Percentiles rank a stretch among this genome's conserved stretches.
Conservation (phyloP, 2,329 filamentous ascomycete genomes). For the Trichoderma atroviride region DNA sequence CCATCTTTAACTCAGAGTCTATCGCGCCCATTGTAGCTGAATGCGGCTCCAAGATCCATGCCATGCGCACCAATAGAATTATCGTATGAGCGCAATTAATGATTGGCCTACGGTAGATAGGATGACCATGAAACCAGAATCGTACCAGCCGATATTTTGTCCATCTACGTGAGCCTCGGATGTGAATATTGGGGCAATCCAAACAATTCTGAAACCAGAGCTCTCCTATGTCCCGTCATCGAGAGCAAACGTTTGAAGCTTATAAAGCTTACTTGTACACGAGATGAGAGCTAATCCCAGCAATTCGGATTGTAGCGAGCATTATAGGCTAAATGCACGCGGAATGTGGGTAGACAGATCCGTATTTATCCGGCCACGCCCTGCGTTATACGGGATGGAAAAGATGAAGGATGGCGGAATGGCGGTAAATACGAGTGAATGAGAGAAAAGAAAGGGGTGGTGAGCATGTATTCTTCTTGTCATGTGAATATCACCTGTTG, state of each 20-base stretch:
- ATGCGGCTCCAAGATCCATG: not conserved
- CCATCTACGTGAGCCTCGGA: not conserved
- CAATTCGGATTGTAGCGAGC: not conserved
- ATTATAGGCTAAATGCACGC: not conserved
- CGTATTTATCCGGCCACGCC: not conserved
- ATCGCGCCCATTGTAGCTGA: not conserved
- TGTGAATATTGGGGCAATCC: not conserved
- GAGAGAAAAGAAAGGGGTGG: not conserved
- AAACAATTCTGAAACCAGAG: conserved; percentile 8
- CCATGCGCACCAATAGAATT: not conserved
- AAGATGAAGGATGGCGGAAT: not conserved
- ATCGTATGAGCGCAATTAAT: not conserved
- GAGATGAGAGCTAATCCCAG: not conserved
- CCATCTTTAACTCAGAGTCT: not conserved
- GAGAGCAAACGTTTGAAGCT: not conserved
- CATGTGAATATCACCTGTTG: not conserved
- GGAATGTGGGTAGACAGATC: not conserved
- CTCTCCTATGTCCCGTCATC: not conserved
- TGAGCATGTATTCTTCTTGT: not conserved
- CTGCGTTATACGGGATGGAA: not conserved
- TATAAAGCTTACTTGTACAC: not conserved
- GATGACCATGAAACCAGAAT: not conserved
- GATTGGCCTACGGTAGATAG: not conserved
- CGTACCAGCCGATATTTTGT: not conserved
- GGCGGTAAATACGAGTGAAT: not conserved